Conservation (phyloP, 306 rosid genomes). For the Begonia loranthoides region DNA sequence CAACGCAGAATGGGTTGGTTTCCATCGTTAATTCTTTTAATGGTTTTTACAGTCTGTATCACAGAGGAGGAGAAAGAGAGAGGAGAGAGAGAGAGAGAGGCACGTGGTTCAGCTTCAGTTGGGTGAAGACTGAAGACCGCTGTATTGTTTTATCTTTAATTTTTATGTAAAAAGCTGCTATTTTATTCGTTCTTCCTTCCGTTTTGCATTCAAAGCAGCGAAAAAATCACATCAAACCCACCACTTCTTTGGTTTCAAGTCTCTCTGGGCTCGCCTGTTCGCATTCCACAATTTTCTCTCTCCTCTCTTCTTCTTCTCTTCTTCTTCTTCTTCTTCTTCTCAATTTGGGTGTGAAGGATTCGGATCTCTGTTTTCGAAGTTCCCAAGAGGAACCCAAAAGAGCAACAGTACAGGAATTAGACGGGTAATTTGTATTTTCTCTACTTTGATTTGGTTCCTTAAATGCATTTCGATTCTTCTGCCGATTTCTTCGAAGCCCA, state of each 20-base stretch:
- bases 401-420: constrained; percentile 6
- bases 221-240: not conserved
- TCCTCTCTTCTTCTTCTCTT: constrained; percentile 5
- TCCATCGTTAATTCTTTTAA: no score
- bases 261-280: not conserved
- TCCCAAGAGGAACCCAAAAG: constrained; percentile 10
- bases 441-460: constrained; percentile 7
- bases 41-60: no score
- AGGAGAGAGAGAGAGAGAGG: no score
- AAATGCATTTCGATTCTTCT: constrained; percentile 2
- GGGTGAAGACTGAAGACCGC: no score
- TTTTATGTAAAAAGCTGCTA: no score
- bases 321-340: not conserved
- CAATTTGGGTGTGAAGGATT: constrained; percentile 3
- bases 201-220: not conserved
- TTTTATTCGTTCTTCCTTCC: no score
- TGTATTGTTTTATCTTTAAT: no score
- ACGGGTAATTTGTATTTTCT: constrained; percentile 20
- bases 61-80: no score
- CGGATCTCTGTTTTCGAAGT: constrained; percentile 27
- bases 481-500: constrained; percentile 17
- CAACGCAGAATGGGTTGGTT: no score
- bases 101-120: no score
- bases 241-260: not conserved
- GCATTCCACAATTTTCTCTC: constrained; percentile 3